phyloP scores from a whole-genome alignment of 176 grass and related monocot species.

The Alloteropsis semialata region DNA sequence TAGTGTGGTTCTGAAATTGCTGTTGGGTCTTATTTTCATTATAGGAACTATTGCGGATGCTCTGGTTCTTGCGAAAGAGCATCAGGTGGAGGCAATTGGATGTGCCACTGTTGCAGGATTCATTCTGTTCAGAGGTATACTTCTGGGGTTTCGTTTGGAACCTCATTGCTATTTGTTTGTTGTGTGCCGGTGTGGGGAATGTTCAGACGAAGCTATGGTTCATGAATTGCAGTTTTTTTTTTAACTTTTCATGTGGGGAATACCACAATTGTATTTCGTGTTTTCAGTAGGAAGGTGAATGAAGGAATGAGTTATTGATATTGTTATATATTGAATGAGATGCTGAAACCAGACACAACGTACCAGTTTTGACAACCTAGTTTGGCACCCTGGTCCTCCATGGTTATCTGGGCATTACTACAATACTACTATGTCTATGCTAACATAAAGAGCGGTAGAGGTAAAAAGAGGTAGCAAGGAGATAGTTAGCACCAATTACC shows the following conservation, averaged over 20 bases:
- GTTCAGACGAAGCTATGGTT: not conserved
- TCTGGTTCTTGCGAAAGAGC: conserved; percentile 62
- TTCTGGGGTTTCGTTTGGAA: not conserved
- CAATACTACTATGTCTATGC: not conserved
- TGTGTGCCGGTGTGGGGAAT: not conserved
- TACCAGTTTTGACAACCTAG: not conserved
- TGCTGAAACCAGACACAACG: conserved; percentile 16
- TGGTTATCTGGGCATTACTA: not conserved
- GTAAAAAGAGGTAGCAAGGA: not conserved
- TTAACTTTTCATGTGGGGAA: not conserved
- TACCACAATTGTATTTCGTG: not conserved
- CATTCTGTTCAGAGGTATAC: conserved; percentile 73
- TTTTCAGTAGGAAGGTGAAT: not conserved
- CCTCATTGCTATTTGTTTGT: conserved; percentile 3
- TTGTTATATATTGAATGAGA: conserved; percentile 2
- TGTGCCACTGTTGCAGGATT: conserved; percentile 62
- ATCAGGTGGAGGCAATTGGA: conserved; percentile 69
- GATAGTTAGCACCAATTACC: not conserved
- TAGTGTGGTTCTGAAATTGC: not conserved
- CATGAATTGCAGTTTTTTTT: not conserved
- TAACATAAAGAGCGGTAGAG: not conserved
- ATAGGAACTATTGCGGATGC: conserved; percentile 45
- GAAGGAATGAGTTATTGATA: not conserved
- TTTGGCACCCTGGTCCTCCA: not conserved
- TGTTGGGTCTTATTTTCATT: conserved; percentile 26